These are phyloP conservation scores for Russula lepida DNA, from an alignment of 768 basidiomycete species.

Conservation along the genomic window DNA sequence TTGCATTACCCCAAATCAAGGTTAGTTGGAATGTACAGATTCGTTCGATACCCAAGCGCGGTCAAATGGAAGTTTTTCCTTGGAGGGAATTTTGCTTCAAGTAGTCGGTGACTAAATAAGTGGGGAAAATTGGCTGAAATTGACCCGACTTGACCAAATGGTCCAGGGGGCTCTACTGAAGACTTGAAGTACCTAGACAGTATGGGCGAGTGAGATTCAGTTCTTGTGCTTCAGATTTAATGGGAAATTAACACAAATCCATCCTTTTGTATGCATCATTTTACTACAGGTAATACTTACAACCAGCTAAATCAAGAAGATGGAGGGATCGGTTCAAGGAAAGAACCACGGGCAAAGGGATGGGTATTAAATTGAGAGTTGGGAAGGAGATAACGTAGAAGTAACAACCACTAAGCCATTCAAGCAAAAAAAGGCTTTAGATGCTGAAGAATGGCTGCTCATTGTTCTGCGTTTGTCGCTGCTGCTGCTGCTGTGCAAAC, in stretches of 20 bases:
- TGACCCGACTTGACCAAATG: too few species aligned
- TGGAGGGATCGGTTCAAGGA: background rate
- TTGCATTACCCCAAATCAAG: too few species aligned
- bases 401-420: background rate
- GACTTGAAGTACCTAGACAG: too few species aligned
- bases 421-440: conserved; percentile 9
- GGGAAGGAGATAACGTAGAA: background rate
- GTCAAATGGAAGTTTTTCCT: too few species aligned
- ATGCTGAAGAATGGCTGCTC: conserved; percentile 32
- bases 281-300: conserved; percentile 4
- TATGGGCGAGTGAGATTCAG: background rate
- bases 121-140: too few species aligned
- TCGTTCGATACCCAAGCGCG: too few species aligned
- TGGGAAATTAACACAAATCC: background rate
- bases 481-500: conserved; percentile 45
- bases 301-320: background rate
- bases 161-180: too few species aligned
- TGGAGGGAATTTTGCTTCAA: too few species aligned
- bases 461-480: conserved; percentile 32
- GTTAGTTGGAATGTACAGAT: too few species aligned
- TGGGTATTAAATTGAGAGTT: conserved; percentile 13
- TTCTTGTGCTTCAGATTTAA: background rate
- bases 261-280: background rate
- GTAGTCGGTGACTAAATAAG: too few species aligned
- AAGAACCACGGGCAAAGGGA: background rate